A percentile compares a stretch with the other conserved stretches of the same genome.
Evolutionary conservation across 2,329 filamentous ascomycete species (phyloP).

Genomic region (Xylaria polymorpha): DNA sequence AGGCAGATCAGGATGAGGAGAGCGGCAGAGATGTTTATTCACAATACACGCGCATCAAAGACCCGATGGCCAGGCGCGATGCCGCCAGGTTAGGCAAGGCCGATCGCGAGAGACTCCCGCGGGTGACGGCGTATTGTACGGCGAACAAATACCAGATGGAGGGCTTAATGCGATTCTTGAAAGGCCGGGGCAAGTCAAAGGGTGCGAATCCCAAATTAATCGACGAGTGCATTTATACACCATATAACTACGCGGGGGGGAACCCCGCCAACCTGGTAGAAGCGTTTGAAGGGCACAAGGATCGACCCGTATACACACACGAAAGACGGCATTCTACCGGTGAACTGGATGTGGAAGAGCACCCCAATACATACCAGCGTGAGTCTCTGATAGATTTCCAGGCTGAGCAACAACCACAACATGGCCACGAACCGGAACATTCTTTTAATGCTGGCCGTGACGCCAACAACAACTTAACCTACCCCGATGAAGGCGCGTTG

Average conservation of each 20-base stretch:
- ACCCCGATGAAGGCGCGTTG: conserved; percentile 50
- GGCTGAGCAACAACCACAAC: conserved; percentile 46
- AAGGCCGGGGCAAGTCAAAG: conserved; percentile 80
- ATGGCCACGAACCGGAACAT: conserved; percentile 45
- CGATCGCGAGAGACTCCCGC: conserved; percentile 84
- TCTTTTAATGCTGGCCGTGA: conserved; percentile 45
- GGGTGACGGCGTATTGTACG: conserved; percentile 97
- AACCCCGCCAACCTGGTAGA: conserved; percentile 54
- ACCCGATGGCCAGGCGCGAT: conserved; percentile 90
- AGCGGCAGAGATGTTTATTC: conserved; percentile 96
- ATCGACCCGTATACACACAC: conserved; percentile 57
- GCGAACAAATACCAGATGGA: conserved; percentile 93
- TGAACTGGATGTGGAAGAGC: conserved; percentile 74
- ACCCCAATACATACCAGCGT: conserved; percentile 65
- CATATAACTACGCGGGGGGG: conserved; percentile 78
- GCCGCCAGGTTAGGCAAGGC: conserved; percentile 93
- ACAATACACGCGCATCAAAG: conserved; percentile 97
- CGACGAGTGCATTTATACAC: conserved; percentile 97
- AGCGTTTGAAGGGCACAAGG: conserved; percentile 49
- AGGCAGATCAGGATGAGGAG: conserved; percentile 80
- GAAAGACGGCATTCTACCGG: conserved; percentile 83
- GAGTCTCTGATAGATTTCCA: conserved; percentile 74
- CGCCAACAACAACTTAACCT: conserved; percentile 52
- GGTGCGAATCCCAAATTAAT: conserved; percentile 91
- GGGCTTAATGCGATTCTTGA: conserved; percentile 88